Evolutionary conservation across 1,139 yeast species (phyloP).

Genomic region (Saccharomyces hybrid): DNA sequence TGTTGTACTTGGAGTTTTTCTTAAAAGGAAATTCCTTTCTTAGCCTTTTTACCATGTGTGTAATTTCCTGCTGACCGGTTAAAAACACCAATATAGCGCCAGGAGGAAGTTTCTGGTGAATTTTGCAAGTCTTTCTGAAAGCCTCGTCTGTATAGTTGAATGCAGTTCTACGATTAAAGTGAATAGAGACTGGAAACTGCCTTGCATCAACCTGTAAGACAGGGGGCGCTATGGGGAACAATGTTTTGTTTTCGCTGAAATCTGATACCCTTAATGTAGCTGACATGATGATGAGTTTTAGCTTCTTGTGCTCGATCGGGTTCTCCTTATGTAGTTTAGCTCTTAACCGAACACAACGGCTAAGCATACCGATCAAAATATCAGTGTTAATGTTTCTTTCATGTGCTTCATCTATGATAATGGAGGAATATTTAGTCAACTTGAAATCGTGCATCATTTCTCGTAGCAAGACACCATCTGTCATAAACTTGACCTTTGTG

Average conservation of each 20-base stretch:
- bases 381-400: constrained; percentile 95
- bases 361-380: constrained; percentile 86
- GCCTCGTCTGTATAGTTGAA: constrained; percentile 83
- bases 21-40: constrained; percentile 62
- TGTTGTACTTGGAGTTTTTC: constrained; percentile 25
- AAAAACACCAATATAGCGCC: constrained; percentile 90
- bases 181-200: constrained; percentile 90
- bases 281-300: constrained; percentile 77
- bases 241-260: constrained; percentile 68
- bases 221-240: constrained; percentile 82
- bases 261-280: constrained; percentile 93
- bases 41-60: constrained; percentile 61
- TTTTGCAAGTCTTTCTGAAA: constrained; percentile 74
- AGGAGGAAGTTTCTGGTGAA: constrained; percentile 79
- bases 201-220: constrained; percentile 87
- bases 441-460: constrained; percentile 88
- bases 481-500: constrained; percentile 91
- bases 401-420: constrained; percentile 95
- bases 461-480: constrained; percentile 92
- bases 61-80: constrained; percentile 93
- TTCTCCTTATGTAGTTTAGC: constrained; percentile 45
- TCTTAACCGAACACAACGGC: constrained; percentile 77
- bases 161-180: constrained; percentile 75
- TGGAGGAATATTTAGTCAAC: constrained; percentile 71
- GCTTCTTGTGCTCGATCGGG: constrained; percentile 46